These are phyloP conservation scores for Candolleomyces aberdarensis DNA, from an alignment of 768 basidiomycete genomes.

Conservation along the genomic window DNA sequence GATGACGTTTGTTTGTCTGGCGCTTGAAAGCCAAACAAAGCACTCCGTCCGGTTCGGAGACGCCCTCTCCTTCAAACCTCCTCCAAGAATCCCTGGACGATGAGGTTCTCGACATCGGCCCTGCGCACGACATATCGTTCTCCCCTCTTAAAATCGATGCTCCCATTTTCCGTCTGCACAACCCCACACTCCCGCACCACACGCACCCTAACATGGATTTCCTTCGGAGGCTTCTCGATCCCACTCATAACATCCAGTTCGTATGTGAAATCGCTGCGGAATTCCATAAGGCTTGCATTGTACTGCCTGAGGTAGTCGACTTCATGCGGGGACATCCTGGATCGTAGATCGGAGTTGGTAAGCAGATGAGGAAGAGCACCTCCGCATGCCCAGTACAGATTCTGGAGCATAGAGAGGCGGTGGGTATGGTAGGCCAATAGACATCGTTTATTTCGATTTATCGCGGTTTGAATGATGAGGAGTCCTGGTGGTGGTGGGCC, in stretches of 20 bases:
- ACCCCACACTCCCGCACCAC: conserved; percentile 89
- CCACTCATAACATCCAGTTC: conserved; percentile 86
- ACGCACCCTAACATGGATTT: conserved; percentile 82
- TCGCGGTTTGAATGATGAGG: conserved; percentile 84
- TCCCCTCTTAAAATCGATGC: conserved; percentile 86
- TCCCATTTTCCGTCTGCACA: conserved; percentile 89
- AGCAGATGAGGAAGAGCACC: conserved; percentile 86
- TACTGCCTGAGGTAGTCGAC: conserved; percentile 81
- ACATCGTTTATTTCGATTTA: conserved; percentile 93
- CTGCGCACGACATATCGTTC: conserved; percentile 86
- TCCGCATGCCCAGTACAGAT: conserved; percentile 87
- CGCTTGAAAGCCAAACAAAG: neutral
- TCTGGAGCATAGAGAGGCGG: conserved; percentile 76
- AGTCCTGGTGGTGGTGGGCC: conserved; percentile 55
- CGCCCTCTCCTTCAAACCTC: conserved; percentile 48
- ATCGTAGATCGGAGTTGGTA: conserved; percentile 59
- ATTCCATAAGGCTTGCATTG: conserved; percentile 76
- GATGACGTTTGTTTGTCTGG: conserved; percentile 2
- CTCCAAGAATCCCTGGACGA: conserved; percentile 91
- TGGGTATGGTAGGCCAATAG: conserved; percentile 91
- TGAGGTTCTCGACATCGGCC: conserved; percentile 90
- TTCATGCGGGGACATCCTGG: conserved; percentile 49
- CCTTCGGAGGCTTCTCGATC: conserved; percentile 81
- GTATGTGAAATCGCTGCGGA: conserved; percentile 79
- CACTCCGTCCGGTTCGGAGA: neutral